Base-by-base conservation (phyloP, 495 filamentous ascomycete species). In the Penicillium verhagenii region DNA sequence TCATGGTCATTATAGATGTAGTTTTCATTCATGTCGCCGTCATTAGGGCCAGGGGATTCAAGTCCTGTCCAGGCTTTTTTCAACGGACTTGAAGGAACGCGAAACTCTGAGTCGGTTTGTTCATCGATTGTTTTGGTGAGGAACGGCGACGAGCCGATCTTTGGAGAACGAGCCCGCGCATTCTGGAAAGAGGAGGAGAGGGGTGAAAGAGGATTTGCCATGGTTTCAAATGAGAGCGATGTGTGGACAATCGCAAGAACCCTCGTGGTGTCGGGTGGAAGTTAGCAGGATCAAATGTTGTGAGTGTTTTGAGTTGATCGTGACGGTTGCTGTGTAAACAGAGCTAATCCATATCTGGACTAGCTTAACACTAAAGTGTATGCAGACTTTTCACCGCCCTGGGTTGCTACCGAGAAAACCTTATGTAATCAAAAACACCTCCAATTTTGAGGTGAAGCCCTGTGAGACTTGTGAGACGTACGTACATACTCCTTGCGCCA, bases 161-260 rank as follows among this genome's bases (percentile, higher is more conserved):
- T 59, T 18, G 71, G 67, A 13, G 75, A 75, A 9, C 62, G 54
- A 21, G 56, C 60, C 57, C 71, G 73, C 35, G 64, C 67, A 52
- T 82, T 82, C 52, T 76, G 68, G 49, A 63, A 68, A 19, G 70
- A 73, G 11, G 74, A 60, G 8, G 77, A 72, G 35, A 80, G 64
- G 2, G 77, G 75, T 11, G 75, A 77, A 14, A 79, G 65, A 45
- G 76, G 72, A 52, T 72, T 68, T 19, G 73, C 66, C 78, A 80
- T 81, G 49, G 13, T 20, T 25, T 50, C 8, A 45, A 16, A 2
- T 14, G 24, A 47, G 8, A n/a, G 18, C 24, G 31, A 26, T 18
- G 14, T 28, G 6, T 13, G 23, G 29, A 18, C 24, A 39, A 7
- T 26, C 13, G 35, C 23, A 52, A 29, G n/a, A 19, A 38, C 19